Conservation (phyloP, 2,329 filamentous ascomycete genomes). For the Penicillium sp. region DNA sequence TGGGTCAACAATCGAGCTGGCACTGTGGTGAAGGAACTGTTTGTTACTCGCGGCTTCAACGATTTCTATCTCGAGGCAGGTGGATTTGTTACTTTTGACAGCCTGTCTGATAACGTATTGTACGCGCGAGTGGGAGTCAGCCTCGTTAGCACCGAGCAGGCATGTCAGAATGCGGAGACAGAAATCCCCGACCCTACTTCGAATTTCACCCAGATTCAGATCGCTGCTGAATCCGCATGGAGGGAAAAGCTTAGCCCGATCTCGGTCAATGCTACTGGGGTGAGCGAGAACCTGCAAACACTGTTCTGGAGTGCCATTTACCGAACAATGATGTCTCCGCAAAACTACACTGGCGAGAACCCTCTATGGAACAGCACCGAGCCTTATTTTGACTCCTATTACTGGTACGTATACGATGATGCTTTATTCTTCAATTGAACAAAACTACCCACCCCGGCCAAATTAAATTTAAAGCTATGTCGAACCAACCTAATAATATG, state of each 20-base stretch:
- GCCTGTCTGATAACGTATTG: constrained; percentile 47
- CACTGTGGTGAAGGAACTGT: constrained; percentile 47
- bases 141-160: constrained; percentile 60
- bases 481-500: too few relatives aligned
- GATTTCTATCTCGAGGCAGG: constrained; percentile 53
- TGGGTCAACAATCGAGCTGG: constrained; percentile 59
- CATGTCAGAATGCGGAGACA: constrained; percentile 61
- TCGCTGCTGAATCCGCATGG: constrained; percentile 50
- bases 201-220: constrained; percentile 44
- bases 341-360: constrained; percentile 71
- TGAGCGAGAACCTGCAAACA: constrained; percentile 41
- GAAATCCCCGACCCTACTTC: constrained; percentile 52
- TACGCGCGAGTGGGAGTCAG: constrained; percentile 62
- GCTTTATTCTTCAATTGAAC: neutral
- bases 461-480: too few relatives aligned
- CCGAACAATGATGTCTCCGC: constrained; percentile 65
- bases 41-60: constrained; percentile 54
- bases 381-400: constrained; percentile 71
- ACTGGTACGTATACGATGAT: constrained; percentile 49
- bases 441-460: too few relatives aligned
- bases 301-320: constrained; percentile 69
- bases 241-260: constrained; percentile 51
- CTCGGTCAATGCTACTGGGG: constrained; percentile 49
- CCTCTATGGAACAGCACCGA: constrained; percentile 61
- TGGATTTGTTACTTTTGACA: constrained; percentile 59